phyloP scores from a whole-genome alignment of 306 rosid species.

The Vachellia pachyceras region DNA sequence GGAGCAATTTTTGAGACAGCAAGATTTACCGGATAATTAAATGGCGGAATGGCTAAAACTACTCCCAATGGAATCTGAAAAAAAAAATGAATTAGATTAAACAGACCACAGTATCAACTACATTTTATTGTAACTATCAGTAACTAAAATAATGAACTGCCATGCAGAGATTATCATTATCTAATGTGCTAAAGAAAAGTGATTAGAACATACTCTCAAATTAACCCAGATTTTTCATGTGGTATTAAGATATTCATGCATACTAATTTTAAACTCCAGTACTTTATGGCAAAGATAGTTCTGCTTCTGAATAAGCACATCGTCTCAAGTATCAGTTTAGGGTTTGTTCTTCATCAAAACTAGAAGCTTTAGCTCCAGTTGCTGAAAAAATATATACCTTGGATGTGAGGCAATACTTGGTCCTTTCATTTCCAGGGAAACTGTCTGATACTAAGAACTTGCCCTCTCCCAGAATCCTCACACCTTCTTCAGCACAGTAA shows the following conservation, averaged over 20 bases:
- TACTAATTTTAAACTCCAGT: neutral
- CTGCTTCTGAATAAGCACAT: neutral
- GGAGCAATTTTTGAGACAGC: constrained; percentile 98
- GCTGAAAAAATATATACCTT: constrained; percentile 54
- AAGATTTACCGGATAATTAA: constrained; percentile 95
- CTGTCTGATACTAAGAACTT: constrained; percentile 97
- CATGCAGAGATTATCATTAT: neutral
- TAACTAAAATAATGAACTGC: neutral
- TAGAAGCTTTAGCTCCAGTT: neutral
- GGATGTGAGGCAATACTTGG: constrained; percentile 93
- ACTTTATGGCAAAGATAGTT: neutral
- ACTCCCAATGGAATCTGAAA: constrained; percentile 96
- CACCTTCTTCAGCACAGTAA: constrained; percentile 94
- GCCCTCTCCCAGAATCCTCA: constrained; percentile 94
- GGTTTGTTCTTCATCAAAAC: neutral
- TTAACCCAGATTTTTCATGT: neutral
- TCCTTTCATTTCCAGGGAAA: constrained; percentile 98
- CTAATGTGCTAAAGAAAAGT: neutral
- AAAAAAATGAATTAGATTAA: constrained; percentile 20
- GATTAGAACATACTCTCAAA: neutral
- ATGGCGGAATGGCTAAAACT: constrained; percentile 96
- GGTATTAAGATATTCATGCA: neutral
- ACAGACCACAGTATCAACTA: neutral
- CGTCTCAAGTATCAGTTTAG: neutral
- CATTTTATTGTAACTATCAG: neutral